Evolutionary conservation across 2,329 filamentous ascomycete genomes (phyloP), one percentile per base, ranked within the genome.

Genomic region (Exutisphaerella laricina): DNA sequence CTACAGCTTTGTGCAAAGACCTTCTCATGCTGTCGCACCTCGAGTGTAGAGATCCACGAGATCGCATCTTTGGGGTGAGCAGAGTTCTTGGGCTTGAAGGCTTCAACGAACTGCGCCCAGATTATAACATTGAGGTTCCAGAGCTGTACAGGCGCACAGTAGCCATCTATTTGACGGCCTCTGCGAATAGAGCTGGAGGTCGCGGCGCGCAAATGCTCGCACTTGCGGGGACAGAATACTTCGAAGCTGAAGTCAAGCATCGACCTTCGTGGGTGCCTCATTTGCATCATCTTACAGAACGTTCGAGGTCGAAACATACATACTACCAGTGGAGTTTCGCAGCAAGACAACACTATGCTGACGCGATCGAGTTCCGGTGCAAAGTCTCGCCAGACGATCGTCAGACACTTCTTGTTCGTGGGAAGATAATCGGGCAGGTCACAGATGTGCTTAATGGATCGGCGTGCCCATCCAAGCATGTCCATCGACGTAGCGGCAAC

Each of bases 401-500:
- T 12, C 20, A 41, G 20, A 18, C 22, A 23, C 25, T 46, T 5
- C 18, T 36, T 12, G 20, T 41, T 25, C 20, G 32, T 28, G 43
- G 43, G 3, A 35, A 3, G 7, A 23, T 14, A 10, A 29, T 38
- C 26, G 43, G 32, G 2, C 20, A 32, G 6, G 21, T 46, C 16
- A 17, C 13, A 5, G 26, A 6, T 8, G 12, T 46, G 3, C 32
- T 46, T 5, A 29, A 38, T 26, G 20, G 10, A 4, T 42, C 43
- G 9, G 32, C 39, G 20, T 46, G 38, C 20, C 43, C 43, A 14
- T 42, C 43, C 6, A 46, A 46, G 33, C 39, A 46, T 21, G 33
- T 41, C n/a, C 43, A 46, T 17, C 38, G 43, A 10, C 38, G 43
- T 12, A 32, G 23, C 16, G 26, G 18, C 10, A n/a, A 13, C 3